These are phyloP conservation scores for Metrosideros polymorpha DNA, from an alignment of 441 rosid genomes.

Conservation along the genomic window DNA sequence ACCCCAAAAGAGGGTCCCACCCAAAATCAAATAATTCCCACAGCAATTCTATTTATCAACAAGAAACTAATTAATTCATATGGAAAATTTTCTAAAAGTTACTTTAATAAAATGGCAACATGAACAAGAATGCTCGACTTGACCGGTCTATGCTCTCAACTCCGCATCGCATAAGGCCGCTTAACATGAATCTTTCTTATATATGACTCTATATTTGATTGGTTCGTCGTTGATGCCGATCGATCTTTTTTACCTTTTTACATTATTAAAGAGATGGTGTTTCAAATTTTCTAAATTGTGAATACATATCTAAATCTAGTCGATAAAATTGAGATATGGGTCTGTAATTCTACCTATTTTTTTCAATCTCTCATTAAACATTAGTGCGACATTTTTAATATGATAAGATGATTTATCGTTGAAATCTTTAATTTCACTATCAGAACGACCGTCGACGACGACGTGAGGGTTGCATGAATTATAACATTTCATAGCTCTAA, in stretches of 20 bases:
- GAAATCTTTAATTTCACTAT: too few species aligned
- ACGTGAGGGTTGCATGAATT: too few species aligned
- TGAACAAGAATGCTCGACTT: too few species aligned
- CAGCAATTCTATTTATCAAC: too few species aligned
- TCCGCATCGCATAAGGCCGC: accelerated
- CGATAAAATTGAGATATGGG: accelerated
- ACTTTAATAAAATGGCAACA: neutral
- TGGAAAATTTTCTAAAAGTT: neutral
- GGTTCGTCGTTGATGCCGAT: accelerated
- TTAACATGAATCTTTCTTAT: neutral
- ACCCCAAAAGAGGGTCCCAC: too few species aligned
- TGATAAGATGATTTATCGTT: neutral
- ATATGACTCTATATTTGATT: neutral
- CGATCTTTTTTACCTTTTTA: accelerated
- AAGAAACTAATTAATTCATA: neutral
- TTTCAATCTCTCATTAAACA: neutral
- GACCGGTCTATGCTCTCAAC: neutral
- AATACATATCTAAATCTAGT: neutral
- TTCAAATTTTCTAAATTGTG: accelerated
- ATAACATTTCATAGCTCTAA: too few species aligned
- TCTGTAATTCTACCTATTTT: neutral
- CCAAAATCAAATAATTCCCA: too few species aligned
- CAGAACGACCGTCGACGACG: too few species aligned
- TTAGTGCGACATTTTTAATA: neutral
- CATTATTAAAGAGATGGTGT: neutral